Evolutionary conservation across 805 yeast genomes (phyloP).

Genomic region (Ogataea chonburiensis): DNA sequence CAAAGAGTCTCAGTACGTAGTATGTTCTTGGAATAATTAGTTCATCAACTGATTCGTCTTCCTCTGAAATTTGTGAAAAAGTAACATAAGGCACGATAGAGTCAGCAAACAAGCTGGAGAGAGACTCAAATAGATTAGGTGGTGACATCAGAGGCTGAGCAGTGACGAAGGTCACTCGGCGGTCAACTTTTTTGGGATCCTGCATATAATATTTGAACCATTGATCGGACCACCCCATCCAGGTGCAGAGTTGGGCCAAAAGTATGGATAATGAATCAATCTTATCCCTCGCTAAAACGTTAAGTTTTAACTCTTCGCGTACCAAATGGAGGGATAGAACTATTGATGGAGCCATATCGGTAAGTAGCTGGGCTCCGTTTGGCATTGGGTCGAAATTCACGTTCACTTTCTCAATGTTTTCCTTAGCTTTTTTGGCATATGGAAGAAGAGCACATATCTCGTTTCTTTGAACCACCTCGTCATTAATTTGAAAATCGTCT

Average conservation of each 20-base stretch:
- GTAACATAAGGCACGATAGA: constrained; percentile 56
- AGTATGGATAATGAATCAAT: constrained; percentile 48
- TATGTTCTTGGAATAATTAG: constrained; percentile 65
- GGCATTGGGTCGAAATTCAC: constrained; percentile 4
- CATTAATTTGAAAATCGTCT: constrained; percentile 32
- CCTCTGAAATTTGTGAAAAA: constrained; percentile 67
- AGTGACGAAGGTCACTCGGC: constrained; percentile 38
- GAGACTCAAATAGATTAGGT: constrained; percentile 57
- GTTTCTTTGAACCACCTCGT: constrained; percentile 18
- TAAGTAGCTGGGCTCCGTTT: constrained; percentile 39
- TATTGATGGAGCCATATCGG: constrained; percentile 60
- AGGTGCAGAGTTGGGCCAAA: constrained; percentile 56
- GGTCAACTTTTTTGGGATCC: constrained; percentile 37
- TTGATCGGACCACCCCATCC: constrained; percentile 72
- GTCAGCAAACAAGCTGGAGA: constrained; percentile 48
- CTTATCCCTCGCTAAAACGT: constrained; percentile 41
- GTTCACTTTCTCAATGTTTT: constrained; percentile 16
- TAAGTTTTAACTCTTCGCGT: constrained; percentile 70
- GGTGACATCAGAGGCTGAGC: constrained; percentile 52
- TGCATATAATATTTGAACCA: constrained; percentile 62
- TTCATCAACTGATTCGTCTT: constrained; percentile 55
- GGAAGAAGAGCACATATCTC: constrained; percentile 28
- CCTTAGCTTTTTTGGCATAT: constrained; percentile 21
- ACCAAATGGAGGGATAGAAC: constrained; percentile 70
- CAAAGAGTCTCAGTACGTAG: constrained; percentile 58